Conservation (phyloP, 1,284 basidiomycete species). For the Stygiomarasmius scandens region DNA sequence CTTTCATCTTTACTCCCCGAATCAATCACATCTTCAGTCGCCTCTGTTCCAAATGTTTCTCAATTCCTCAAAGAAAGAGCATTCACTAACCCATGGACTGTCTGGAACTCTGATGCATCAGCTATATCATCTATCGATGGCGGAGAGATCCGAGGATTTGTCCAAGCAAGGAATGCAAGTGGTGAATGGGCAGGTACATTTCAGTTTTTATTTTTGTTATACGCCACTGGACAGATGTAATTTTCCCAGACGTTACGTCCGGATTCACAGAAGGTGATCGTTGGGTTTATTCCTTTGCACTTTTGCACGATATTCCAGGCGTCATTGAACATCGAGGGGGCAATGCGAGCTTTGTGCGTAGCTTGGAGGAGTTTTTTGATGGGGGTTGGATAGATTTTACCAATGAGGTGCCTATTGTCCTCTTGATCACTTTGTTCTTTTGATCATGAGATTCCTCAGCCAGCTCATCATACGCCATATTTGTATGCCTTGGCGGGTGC, state of each 20-base stretch:
- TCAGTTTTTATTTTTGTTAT: background rate
- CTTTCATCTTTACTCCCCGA: constrained; percentile 44
- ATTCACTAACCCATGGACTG: constrained; percentile 55
- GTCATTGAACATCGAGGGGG: constrained; percentile 71
- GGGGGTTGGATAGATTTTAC: constrained; percentile 84
- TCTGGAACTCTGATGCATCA: constrained; percentile 69
- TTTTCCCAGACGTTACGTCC: constrained; percentile 6
- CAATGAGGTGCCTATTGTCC: constrained; percentile 62
- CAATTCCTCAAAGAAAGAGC: constrained; percentile 58
- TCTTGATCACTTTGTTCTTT: background rate
- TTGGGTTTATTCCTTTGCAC: constrained; percentile 83
- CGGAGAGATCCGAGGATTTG: constrained; percentile 54
- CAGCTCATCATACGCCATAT: constrained; percentile 84
- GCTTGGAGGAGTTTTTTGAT: constrained; percentile 77
- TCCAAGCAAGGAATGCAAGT: constrained; percentile 74
- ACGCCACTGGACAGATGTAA: no score
- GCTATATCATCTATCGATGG: constrained; percentile 1
- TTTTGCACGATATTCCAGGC: constrained; percentile 69
- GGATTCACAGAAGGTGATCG: constrained; percentile 62
- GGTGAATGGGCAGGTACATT: constrained; percentile 73
- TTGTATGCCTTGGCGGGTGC: constrained; percentile 74
- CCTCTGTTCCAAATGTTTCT: constrained; percentile 50
- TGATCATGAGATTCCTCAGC: constrained; percentile 38
- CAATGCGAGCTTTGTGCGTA: constrained; percentile 61
- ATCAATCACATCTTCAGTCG: constrained; percentile 32